Evolutionary conservation across 2,329 filamentous ascomycete genomes (phyloP).

Genomic region (Graphiopsis chlorocephala): DNA sequence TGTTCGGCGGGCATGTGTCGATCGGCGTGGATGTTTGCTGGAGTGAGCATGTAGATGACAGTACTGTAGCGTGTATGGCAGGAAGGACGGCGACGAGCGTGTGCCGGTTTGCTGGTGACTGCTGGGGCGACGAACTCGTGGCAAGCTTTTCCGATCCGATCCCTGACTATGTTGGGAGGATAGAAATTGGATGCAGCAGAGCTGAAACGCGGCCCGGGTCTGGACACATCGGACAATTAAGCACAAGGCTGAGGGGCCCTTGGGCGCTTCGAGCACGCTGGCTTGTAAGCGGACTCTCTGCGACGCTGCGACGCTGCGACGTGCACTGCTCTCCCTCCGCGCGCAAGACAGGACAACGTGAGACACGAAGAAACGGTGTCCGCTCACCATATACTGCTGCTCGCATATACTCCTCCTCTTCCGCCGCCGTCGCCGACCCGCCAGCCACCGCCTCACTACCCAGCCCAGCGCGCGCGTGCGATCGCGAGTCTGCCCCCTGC

Average conservation of each 20-base stretch:
- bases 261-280: not conserved
- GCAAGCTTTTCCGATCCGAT: not conserved
- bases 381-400: not conserved
- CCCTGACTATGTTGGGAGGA: conserved; percentile 1
- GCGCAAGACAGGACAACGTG: not conserved
- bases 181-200: conserved; percentile 4
- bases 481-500: conserved; percentile 9
- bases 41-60: not conserved
- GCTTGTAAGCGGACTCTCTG: not conserved
- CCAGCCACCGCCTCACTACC: conserved; percentile 10
- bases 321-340: not conserved
- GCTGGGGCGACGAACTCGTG: not conserved
- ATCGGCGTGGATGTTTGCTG: not conserved
- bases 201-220: conserved; percentile 2
- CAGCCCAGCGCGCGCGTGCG: not conserved
- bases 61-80: not conserved
- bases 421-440: not conserved
- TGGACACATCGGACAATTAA: not conserved
- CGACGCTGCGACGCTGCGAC: too few relatives aligned
- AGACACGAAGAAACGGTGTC: conserved; percentile 12
- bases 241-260: not conserved
- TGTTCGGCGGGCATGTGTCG: not conserved
- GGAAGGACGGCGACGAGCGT: not conserved
- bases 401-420: not conserved
- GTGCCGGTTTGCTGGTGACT: not conserved